Evolutionary conservation across 2,329 filamentous ascomycete genomes (phyloP).

Genomic region (Apiospora koreana): DNA sequence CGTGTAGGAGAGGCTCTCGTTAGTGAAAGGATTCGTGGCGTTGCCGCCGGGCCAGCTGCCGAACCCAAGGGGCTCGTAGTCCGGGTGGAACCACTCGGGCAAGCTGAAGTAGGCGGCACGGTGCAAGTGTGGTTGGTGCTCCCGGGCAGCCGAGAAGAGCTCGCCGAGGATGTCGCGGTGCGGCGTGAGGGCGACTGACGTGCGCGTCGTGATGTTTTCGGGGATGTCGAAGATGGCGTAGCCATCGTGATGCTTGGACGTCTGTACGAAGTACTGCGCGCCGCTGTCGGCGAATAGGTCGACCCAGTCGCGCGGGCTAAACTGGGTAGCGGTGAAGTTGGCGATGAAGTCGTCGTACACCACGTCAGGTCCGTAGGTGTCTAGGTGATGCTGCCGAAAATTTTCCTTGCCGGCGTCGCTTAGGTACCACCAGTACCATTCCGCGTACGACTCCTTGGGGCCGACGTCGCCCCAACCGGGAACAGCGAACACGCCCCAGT

Average conservation of each 20-base stretch:
- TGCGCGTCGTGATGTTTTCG: constrained; percentile 37
- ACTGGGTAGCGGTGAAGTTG: constrained; percentile 52
- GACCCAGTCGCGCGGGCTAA: constrained; percentile 47
- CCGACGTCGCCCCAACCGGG: constrained; percentile 54
- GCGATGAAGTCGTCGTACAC: constrained; percentile 58
- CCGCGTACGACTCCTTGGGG: constrained; percentile 42
- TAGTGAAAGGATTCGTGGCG: constrained; percentile 46
- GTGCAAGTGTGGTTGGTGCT: constrained; percentile 41
- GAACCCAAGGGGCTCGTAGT: constrained; percentile 45
- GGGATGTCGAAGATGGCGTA: constrained; percentile 46
- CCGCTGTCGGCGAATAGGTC: constrained; percentile 39
- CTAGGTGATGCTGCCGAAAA: constrained; percentile 46
- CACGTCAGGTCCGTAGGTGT: constrained; percentile 50
- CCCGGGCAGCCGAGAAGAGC: constrained; percentile 43
- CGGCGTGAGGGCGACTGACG: constrained; percentile 42
- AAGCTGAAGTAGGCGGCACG: constrained; percentile 51
- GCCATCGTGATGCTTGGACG: constrained; percentile 50
- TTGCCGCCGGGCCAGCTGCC: constrained; percentile 34
- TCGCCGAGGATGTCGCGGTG: constrained; percentile 42
- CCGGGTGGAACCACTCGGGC: constrained; percentile 51
- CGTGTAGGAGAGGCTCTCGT: constrained; percentile 41
- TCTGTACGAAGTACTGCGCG: constrained; percentile 47
- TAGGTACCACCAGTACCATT: constrained; percentile 28
- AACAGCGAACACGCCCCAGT: constrained; percentile 59
- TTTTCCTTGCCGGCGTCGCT: not conserved